Base-by-base conservation (phyloP, 306 rosid genomes). In the Cyclanthera cordifolia region DNA sequence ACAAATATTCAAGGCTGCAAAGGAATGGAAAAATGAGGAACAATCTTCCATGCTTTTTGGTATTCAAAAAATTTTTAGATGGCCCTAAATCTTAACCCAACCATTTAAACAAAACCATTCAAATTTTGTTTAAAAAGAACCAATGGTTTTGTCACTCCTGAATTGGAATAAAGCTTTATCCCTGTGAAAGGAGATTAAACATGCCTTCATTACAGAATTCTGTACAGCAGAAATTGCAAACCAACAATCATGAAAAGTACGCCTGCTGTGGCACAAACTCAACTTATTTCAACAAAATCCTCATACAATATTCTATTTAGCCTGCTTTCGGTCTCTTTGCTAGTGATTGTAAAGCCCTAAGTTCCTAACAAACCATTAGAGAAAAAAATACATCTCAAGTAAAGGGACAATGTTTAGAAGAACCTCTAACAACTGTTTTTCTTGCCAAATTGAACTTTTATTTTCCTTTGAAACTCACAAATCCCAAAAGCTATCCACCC, bases 41-140 rank as follows among this genome's bases (percentile, higher is more conserved):
- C 12, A 4, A 12, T 12, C 15, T n/a, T 49, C 53, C 53, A 49
- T 49, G 23, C 53, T 14, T 49, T 16, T 49, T 49, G 9, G 10
- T 16, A 1, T 49, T n/a, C 9, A n/a, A 9, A 6, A 48, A 49
- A 49, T 49, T 49, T 49, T 49, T n/a, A n/a, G 53, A n/a, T 4
- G 53, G 9, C 2, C 20, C 53, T 3, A 0, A 7, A 49, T 19
- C 9, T 49, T 49, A 49, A 49, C 53, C 23, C 53, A 49, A 49
- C 53, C 53, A n/a, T n/a, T n/a, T n/a, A n/a, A n/a, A n/a, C n/a
- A n/a, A n/a, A 49, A 49, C 53, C 53, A 49, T 49, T 49, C 53
- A 16, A 15, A 49, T 1, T 1, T 49, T 49, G 8, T n/a, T 16
- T 43, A 43, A 43, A 43, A 11, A 43, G 14, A 43, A 43, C 48